Conservation (phyloP, 78 protist genomes). For the Dictyostelium purpureum region DNA sequence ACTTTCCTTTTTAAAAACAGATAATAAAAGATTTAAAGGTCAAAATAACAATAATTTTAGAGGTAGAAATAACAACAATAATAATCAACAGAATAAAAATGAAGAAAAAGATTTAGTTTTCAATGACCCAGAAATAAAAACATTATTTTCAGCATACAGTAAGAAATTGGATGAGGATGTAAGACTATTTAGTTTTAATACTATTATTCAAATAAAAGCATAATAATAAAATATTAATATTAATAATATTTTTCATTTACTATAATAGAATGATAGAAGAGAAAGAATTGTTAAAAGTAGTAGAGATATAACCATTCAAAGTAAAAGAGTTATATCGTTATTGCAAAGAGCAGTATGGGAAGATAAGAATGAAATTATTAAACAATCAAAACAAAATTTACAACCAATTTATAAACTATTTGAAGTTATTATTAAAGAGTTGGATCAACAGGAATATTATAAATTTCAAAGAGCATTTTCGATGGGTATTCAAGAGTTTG, state of each 20-base stretch:
- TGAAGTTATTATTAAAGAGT: slow-evolving; percentile 39
- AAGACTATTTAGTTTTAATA: not conserved
- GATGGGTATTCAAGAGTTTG: slow-evolving; percentile 77
- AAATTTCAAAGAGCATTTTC: slow-evolving; percentile 62
- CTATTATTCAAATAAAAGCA: no score
- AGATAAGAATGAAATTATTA: not conserved
- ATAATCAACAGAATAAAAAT: not conserved
- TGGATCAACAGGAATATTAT: slow-evolving; percentile 61
- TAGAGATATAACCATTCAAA: slow-evolving; percentile 58
- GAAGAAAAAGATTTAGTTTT: not conserved
- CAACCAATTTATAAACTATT: not conserved
- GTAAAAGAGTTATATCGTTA: slow-evolving; percentile 60
- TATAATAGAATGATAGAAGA: slow-evolving; percentile 65
- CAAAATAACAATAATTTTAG: not conserved
- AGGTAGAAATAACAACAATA: not conserved
- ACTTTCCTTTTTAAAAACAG: no score
- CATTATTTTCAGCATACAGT: slow-evolving; percentile 6
- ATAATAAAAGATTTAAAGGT: slow-evolving; percentile 2
- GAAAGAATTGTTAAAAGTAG: slow-evolving; percentile 70
- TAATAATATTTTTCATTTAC: not conserved
- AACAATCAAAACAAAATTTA: slow-evolving; percentile 5
- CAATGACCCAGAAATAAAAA: slow-evolving; percentile 23
- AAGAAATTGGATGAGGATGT: slow-evolving; percentile 53
- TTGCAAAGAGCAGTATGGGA: slow-evolving; percentile 50
- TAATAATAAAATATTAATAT: not conserved